Percentiles rank a stretch among this genome's conserved stretches.
Conservation (phyloP, 305 asterid species). For the Ilex paraguariensis region DNA sequence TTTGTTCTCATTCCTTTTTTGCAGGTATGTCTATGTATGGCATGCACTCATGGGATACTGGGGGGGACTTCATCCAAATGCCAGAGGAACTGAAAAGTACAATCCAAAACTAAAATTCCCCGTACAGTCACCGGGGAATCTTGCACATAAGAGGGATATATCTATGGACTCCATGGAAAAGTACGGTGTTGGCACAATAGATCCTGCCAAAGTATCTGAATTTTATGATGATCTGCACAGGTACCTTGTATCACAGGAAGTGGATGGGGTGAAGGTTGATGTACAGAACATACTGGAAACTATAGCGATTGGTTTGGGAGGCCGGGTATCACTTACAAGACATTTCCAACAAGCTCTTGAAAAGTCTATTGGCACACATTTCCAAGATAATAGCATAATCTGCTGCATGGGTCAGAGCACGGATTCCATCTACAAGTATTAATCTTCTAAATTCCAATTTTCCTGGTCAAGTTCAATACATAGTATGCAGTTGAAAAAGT, state of each 20-base stretch:
- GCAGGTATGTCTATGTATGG: constrained; percentile 53
- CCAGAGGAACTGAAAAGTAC: constrained; percentile 39
- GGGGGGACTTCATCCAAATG: constrained; percentile 54
- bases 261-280: constrained; percentile 62
- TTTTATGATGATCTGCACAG: constrained; percentile 52
- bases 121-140: constrained; percentile 48
- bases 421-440: constrained; percentile 51
- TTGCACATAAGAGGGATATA: constrained; percentile 42
- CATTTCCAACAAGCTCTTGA: constrained; percentile 48
- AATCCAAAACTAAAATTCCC: constrained; percentile 47
- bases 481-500: too few species aligned
- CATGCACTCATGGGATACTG: constrained; percentile 65
- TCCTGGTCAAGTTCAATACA: background rate
- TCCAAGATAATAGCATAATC: constrained; percentile 47
- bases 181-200: constrained; percentile 47
- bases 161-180: constrained; percentile 51
- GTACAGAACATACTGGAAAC: constrained; percentile 61
- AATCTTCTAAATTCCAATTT: constrained; percentile 3
- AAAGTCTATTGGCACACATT: constrained; percentile 42
- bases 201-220: constrained; percentile 37
- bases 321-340: constrained; percentile 47
- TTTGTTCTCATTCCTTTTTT: constrained; percentile 1
- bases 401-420: constrained; percentile 63
- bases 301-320: constrained; percentile 45
- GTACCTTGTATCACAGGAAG: constrained; percentile 46